Percentiles rank a stretch among this genome's conserved stretches.
Conservation (phyloP, 2,329 filamentous ascomycete genomes). For the Coniochaeta sp. region DNA sequence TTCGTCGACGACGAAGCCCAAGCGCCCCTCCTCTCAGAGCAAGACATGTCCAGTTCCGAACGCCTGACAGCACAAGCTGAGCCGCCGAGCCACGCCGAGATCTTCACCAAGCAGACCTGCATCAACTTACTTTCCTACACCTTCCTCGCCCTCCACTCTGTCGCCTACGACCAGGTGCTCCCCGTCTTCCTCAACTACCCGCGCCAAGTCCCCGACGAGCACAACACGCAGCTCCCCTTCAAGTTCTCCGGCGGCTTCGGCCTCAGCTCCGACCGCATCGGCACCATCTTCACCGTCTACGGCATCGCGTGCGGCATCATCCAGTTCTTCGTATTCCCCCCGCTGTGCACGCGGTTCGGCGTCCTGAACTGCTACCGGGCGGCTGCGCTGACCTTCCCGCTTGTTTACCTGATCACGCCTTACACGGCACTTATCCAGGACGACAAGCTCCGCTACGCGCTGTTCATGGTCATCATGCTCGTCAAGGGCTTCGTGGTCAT, state of each 20-base stretch:
- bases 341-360: constrained; percentile 64
- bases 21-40: constrained; percentile 40
- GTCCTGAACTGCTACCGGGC: constrained; percentile 65
- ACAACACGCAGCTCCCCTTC: constrained; percentile 61
- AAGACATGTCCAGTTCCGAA: constrained; percentile 3
- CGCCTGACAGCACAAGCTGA: constrained; percentile 16
- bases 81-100: constrained; percentile 7
- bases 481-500: constrained; percentile 70
- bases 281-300: constrained; percentile 77
- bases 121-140: constrained; percentile 62
- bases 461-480: constrained; percentile 62
- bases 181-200: constrained; percentile 84
- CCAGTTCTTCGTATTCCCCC: constrained; percentile 82
- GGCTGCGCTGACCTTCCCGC: constrained; percentile 61
- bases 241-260: constrained; percentile 81
- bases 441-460: constrained; percentile 41
- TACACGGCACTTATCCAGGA: constrained; percentile 62
- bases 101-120: constrained; percentile 22
- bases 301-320: constrained; percentile 71
- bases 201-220: constrained; percentile 39
- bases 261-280: constrained; percentile 64
- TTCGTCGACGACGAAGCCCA: constrained; percentile 50
- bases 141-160: constrained; percentile 71
- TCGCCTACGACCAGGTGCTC: constrained; percentile 81
- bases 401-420: constrained; percentile 74